Base-by-base conservation (phyloP, 768 basidiomycete genomes). In the Cystofilobasidium capitatum region DNA sequence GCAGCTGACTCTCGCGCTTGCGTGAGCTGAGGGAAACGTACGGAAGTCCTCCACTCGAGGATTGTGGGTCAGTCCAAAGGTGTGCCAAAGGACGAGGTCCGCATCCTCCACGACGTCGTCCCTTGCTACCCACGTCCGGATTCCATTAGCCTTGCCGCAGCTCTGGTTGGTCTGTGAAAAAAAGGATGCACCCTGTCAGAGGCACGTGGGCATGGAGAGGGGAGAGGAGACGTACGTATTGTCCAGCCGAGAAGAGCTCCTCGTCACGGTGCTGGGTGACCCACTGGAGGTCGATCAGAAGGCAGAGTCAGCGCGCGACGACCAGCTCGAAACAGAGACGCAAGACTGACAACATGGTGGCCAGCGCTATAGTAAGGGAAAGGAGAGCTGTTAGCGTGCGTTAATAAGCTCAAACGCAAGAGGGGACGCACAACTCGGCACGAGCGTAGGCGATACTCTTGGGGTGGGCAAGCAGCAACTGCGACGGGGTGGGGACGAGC, bases 401-500 rank as follows among this genome's bases (percentile, higher is more conserved):
- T 10, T 10, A 20, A 42, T 42, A 20, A 42, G 40, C 9, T 42
- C 10, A 42, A 42, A 33, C n/a, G n/a, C n/a, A n/a, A n/a, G n/a
- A n/a, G n/a, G n/a, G 40, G 40, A 42, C 40, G 40, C 40, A 42
- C 40, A 45, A 45, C 44, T 45, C 44, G 6, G 44, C 44, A 5
- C 44, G 44, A n/a, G n/a, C n/a, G 35, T 36, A 22, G 24, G 36
- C 7, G n/a, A 40, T 39, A 13, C 12, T 10, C 37, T 72, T 68
- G 0, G 72, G 71, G 33, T 73, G 65, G 26, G 72, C 70, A 37
- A 76, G 70, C 14, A 70, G 54, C 36, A 76, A 66, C 63, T 74
- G 75, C 2, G 72, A 72, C 0, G 75, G 73, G 9, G 58, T 44
- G 0, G 73, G 72, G 36, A 73, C 69, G 39, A 76, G 68, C 69